These are phyloP conservation scores for Oryza punctata DNA, from an alignment of 176 grass and related monocot species.

Conservation along the genomic window DNA sequence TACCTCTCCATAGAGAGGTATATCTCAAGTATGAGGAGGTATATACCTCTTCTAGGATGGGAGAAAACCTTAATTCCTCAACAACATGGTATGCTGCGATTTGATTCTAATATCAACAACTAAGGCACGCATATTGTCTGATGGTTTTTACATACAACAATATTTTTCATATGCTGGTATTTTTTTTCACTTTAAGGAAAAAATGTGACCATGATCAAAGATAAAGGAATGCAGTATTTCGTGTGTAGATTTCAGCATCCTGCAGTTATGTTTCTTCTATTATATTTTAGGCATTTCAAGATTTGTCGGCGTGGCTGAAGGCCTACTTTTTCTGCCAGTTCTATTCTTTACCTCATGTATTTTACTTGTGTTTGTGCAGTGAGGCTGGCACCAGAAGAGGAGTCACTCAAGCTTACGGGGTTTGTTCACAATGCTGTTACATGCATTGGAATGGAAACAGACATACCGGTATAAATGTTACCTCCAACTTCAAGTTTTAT, in stretches of 20 bases:
- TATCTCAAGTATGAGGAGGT: too few relatives aligned
- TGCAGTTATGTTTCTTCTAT: neutral
- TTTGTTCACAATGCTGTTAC: constrained; percentile 92
- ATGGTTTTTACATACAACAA: neutral
- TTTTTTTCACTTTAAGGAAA: neutral
- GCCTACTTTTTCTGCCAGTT: constrained; percentile 16
- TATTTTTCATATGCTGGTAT: neutral
- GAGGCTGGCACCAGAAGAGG: constrained; percentile 93
- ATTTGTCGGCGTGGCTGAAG: neutral
- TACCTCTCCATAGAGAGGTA: too few relatives aligned
- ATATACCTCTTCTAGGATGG: too few relatives aligned
- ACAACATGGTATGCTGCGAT: neutral
- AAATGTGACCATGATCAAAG: neutral
- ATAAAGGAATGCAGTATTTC: neutral
- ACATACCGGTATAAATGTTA: constrained; percentile 67
- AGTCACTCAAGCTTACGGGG: constrained; percentile 85
- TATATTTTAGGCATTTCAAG: constrained; percentile 1
- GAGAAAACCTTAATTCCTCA: too few relatives aligned
- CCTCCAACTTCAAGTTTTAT: neutral
- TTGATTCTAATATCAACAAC: neutral
- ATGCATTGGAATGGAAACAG: constrained; percentile 85
- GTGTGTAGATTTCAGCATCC: neutral
- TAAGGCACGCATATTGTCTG: neutral
- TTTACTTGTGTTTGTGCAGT: constrained; percentile 59
- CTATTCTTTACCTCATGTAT: constrained; percentile 14